A percentile compares a stretch with the other conserved stretches of the same genome.
These are phyloP conservation scores for Neocatenulostroma microsporum DNA, from an alignment of 2,329 filamentous ascomycete genomes.

Conservation along the genomic window DNA sequence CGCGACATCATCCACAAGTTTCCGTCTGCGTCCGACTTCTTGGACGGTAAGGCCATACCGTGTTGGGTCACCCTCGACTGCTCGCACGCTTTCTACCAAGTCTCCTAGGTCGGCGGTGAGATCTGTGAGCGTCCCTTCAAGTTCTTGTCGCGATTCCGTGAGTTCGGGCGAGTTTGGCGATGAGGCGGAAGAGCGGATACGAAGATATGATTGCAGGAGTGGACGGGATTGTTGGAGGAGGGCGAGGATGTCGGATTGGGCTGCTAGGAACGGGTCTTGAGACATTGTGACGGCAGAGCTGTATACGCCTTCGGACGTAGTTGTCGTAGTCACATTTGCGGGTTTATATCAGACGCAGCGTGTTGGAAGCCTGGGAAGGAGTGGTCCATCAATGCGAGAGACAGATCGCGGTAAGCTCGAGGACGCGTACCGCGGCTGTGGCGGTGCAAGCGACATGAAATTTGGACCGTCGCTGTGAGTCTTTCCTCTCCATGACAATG, in stretches of 20 bases:
- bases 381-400: neutral
- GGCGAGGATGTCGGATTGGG: constrained; percentile 66
- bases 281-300: no score
- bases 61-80: constrained; percentile 79
- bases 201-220: constrained; percentile 88
- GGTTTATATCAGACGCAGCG: no score
- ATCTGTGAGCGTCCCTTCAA: constrained; percentile 65
- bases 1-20: constrained; percentile 81
- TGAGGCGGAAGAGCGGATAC: constrained; percentile 79
- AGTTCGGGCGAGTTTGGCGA: constrained; percentile 63
- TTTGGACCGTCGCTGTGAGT: neutral
- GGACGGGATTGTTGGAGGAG: constrained; percentile 74
- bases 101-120: constrained; percentile 81
- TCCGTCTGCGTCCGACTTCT: constrained; percentile 72
- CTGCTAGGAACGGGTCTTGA: constrained; percentile 45
- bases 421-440: constrained; percentile 2
- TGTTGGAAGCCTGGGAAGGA: no score
- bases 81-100: constrained; percentile 76
- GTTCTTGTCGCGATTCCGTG: constrained; percentile 59
- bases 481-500: neutral
- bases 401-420: neutral
- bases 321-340: no score
- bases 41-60: constrained; percentile 76
- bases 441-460: no score
- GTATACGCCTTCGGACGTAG: no score